Base-by-base conservation (phyloP, 306 rosid genomes). In the Dalbergia oliveri region DNA sequence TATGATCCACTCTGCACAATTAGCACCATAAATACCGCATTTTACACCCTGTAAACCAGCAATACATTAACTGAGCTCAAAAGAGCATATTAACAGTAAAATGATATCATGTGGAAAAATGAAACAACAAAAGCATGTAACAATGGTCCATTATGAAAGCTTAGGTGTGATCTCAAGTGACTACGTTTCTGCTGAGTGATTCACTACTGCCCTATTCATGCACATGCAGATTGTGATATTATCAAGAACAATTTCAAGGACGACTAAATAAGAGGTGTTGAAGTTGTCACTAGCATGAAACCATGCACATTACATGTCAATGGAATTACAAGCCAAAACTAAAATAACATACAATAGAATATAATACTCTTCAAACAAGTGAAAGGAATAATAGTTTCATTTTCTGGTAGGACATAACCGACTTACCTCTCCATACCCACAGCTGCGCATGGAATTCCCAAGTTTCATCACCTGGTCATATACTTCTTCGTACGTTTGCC, bases 21-120 rank as follows among this genome's bases (percentile, higher is more conserved):
- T 95, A 77, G 85, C 86, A 60, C 99, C 99, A 82, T 90, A 95
- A 67, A 95, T 93, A 68, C 99, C 99, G 67, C 99, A 95, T 83
- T 87, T 93, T 45, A 77, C 88, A 69, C 94, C 94, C 99, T 93
- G 81, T 61, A 88, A 65, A 69, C 66, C 83, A 87, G 76, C 11
- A 69, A 86, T 59, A 69, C 26, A 35, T 73, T 64, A 53, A 69
- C 49, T 47, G 57, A 78, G 65, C 66, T 19, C 19, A 69, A 41
- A 67, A 74, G 39, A 74, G 21, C 9, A 79, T 73, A 73, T 61
- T 21, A 3, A 70, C 18, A 7, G 67, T 47, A 47, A 21, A 33
- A 72, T 53, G 26, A 71, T 31, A 59, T 76, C 44, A 31, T 44
- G 33, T 41, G 53, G 44, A 62, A 34, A 61, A 53, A 16, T 11